Evolutionary conservation across 1,284 basidiomycete genomes (phyloP).

Genomic region (Microbotryomycetes sp.): DNA sequence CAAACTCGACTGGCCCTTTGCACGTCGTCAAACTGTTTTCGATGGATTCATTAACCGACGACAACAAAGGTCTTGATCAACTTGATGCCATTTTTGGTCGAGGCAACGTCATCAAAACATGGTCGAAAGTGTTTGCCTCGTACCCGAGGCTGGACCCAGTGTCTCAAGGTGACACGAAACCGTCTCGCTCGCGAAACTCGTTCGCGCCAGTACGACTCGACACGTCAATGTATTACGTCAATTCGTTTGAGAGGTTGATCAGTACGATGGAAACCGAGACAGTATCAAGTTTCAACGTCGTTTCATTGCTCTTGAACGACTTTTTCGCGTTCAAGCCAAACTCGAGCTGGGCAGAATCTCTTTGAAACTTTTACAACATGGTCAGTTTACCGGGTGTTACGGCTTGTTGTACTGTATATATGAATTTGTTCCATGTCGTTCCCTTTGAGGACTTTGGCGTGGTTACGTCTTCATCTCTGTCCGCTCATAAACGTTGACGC

Average conservation of each 20-base stretch:
- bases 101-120: constrained; percentile 68
- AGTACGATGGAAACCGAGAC: constrained; percentile 34
- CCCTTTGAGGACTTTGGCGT: too few relatives aligned
- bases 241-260: constrained; percentile 34
- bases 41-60: constrained; percentile 53
- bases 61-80: constrained; percentile 45
- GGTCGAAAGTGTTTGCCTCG: constrained; percentile 56
- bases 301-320: constrained; percentile 28
- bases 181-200: not conserved
- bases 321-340: constrained; percentile 25
- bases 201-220: constrained; percentile 26
- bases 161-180: not conserved
- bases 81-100: constrained; percentile 56
- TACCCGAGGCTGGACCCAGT: constrained; percentile 29
- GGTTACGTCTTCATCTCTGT: too few relatives aligned
- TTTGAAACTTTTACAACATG: too few relatives aligned
- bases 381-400: too few relatives aligned
- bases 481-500: too few relatives aligned
- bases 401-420: too few relatives aligned
- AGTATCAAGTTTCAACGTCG: constrained; percentile 31
- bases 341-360: constrained; percentile 33
- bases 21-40: constrained; percentile 86
- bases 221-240: constrained; percentile 32
- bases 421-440: too few relatives aligned
- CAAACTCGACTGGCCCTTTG: constrained; percentile 41